A percentile compares a stretch with the other conserved stretches of the same genome.
Evolutionary conservation across 805 yeast genomes (phyloP).

Genomic region (Wickerhamomyces subpelliculosus): DNA sequence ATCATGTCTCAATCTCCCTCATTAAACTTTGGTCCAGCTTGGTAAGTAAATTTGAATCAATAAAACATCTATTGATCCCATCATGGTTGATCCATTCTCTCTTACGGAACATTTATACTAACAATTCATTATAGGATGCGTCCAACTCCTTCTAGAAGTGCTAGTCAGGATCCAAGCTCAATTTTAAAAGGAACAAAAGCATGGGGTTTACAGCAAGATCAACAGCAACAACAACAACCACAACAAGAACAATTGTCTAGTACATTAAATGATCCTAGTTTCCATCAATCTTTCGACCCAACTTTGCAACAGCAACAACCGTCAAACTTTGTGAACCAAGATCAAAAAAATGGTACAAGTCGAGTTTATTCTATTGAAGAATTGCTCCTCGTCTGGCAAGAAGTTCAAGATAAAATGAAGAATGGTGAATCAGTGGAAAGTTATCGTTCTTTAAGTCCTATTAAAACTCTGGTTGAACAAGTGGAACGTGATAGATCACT

Average conservation of each 20-base stretch:
- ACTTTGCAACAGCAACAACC: neutral
- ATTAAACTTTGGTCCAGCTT: constrained; percentile 24
- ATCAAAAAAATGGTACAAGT: constrained; percentile 33
- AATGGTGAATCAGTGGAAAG: constrained; percentile 22
- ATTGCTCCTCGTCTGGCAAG: constrained; percentile 45
- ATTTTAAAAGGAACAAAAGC: neutral
- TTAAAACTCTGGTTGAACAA: constrained; percentile 13
- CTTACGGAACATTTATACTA: too few species aligned
- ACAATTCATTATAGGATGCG: constrained; percentile 24
- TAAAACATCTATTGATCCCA: too few species aligned
- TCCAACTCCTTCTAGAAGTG: constrained; percentile 18
- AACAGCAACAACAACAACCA: too few species aligned
- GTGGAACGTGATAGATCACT: constrained; percentile 14
- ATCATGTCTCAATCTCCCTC: constrained; percentile 25
- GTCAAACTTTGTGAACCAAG: neutral
- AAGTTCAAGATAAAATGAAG: constrained; percentile 26
- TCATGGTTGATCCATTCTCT: too few species aligned
- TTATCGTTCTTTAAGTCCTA: constrained; percentile 26
- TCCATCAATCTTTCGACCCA: neutral
- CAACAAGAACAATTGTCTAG: constrained; percentile 1
- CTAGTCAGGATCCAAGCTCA: constrained; percentile 4
- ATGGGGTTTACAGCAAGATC: constrained; percentile 4
- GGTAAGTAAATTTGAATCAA: constrained; percentile 16
- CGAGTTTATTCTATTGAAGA: constrained; percentile 43
- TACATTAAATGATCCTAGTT: neutral